phyloP scores from a whole-genome alignment of 2,329 filamentous ascomycete genomes.

The Ophiostoma montium region DNA sequence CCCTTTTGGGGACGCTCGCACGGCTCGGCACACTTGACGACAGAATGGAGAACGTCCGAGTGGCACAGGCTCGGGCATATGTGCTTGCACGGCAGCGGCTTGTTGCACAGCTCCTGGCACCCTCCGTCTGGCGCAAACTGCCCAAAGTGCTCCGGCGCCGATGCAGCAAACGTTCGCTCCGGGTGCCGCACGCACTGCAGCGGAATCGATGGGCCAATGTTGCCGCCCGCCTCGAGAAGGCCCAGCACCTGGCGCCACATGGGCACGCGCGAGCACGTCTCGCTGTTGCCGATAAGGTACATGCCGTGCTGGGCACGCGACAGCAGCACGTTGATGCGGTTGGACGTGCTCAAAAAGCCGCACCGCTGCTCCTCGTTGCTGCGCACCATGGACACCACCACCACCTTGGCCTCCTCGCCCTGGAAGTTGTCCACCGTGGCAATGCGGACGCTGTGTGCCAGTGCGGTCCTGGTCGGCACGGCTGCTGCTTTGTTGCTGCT shows the following conservation, averaged over 20 bases:
- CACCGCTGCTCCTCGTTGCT: constrained; percentile 45
- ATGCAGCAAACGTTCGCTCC: constrained; percentile 33
- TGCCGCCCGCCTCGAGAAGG: constrained; percentile 31
- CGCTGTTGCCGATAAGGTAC: constrained; percentile 54
- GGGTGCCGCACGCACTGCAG: constrained; percentile 49
- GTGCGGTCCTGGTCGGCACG: constrained; percentile 21
- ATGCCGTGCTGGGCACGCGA: constrained; percentile 55
- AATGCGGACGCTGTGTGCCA: constrained; percentile 35
- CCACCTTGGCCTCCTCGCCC: constrained; percentile 58
- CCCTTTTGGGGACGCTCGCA: constrained; percentile 28
- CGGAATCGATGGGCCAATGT: constrained; percentile 35
- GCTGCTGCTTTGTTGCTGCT: background rate
- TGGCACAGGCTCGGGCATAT: constrained; percentile 32
- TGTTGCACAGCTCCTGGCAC: constrained; percentile 36
- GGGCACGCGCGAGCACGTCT: constrained; percentile 37
- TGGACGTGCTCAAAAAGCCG: constrained; percentile 52
- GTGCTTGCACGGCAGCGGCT: constrained; percentile 35
- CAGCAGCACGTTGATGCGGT: constrained; percentile 56
- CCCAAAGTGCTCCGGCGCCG: constrained; percentile 42
- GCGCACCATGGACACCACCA: constrained; percentile 56
- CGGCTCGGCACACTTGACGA: constrained; percentile 29
- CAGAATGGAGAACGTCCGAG: constrained; percentile 30
- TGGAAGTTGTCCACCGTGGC: constrained; percentile 67
- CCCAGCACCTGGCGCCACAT: constrained; percentile 51
- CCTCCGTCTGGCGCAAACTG: constrained; percentile 47